phyloP scores from a whole-genome alignment of 2,329 filamentous ascomycete species.

The Ceratocystis huliohia region DNA sequence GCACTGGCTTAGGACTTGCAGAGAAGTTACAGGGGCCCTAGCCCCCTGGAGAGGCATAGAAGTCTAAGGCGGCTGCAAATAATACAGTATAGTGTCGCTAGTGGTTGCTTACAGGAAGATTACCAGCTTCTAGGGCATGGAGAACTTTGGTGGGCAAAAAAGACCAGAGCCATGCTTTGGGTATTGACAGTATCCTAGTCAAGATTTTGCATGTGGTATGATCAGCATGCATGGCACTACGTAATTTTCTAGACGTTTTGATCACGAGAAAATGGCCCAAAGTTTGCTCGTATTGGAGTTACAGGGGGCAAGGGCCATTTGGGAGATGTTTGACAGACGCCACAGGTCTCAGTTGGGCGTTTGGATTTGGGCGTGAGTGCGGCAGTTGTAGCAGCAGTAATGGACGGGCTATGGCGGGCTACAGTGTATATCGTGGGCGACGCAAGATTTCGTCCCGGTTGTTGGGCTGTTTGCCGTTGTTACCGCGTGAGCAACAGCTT shows the following conservation, averaged over 20 bases:
- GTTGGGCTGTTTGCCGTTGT: no score
- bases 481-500: no score
- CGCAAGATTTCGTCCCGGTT: no score
- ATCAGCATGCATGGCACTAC: neutral
- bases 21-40: neutral
- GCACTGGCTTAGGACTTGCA: neutral
- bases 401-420: neutral
- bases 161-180: neutral
- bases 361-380: neutral
- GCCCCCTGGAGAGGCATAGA: neutral
- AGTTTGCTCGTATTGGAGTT: constrained; percentile 1
- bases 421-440: neutral
- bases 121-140: neutral
- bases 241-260: neutral
- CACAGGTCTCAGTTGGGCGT: neutral
- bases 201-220: neutral
- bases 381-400: neutral
- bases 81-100: neutral
- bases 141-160: neutral
- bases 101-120: neutral
- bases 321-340: neutral
- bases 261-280: neutral
- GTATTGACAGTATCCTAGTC: neutral
- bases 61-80: neutral
- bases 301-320: neutral